Conservation (phyloP, 2,329 filamentous ascomycete genomes). For the Xylariales sp. region DNA sequence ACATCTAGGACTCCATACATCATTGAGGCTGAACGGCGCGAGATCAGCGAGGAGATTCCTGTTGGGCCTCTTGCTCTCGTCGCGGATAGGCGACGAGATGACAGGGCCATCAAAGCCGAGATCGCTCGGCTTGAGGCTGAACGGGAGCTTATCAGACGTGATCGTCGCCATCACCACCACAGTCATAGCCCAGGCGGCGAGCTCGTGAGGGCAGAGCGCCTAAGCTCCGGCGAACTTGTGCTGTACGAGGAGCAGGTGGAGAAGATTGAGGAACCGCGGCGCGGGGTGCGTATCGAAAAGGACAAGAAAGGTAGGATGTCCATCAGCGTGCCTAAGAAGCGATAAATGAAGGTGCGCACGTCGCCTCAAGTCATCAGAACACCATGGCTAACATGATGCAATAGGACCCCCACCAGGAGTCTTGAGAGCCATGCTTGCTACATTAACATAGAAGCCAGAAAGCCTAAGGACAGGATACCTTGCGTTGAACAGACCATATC, state of each 20-base stretch:
- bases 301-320: slow-evolving; percentile 96
- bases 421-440: slow-evolving; percentile 66
- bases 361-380: not conserved
- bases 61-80: slow-evolving; percentile 39
- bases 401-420: slow-evolving; percentile 60
- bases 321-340: slow-evolving; percentile 72
- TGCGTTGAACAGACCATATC: not conserved
- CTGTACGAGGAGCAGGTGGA: slow-evolving; percentile 59
- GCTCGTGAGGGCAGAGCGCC: slow-evolving; percentile 51
- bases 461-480: not conserved
- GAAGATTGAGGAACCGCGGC: slow-evolving; percentile 47
- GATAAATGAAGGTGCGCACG: slow-evolving; percentile 45
- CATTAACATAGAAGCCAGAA: slow-evolving; percentile 50
- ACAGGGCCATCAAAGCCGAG: slow-evolving; percentile 66
- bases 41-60: slow-evolving; percentile 29
- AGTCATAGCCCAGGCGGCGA: slow-evolving; percentile 44
- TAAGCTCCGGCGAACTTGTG: slow-evolving; percentile 58
- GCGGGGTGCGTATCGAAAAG: slow-evolving; percentile 69
- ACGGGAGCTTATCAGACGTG: slow-evolving; percentile 23
- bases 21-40: slow-evolving; percentile 32
- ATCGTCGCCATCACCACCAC: slow-evolving; percentile 24
- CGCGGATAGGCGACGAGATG: slow-evolving; percentile 35
- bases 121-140: slow-evolving; percentile 68
- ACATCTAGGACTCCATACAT: slow-evolving; percentile 34
- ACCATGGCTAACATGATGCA: slow-evolving; percentile 4